phyloP scores from a whole-genome alignment of 1,284 basidiomycete genomes.

The Melampsora americana region DNA sequence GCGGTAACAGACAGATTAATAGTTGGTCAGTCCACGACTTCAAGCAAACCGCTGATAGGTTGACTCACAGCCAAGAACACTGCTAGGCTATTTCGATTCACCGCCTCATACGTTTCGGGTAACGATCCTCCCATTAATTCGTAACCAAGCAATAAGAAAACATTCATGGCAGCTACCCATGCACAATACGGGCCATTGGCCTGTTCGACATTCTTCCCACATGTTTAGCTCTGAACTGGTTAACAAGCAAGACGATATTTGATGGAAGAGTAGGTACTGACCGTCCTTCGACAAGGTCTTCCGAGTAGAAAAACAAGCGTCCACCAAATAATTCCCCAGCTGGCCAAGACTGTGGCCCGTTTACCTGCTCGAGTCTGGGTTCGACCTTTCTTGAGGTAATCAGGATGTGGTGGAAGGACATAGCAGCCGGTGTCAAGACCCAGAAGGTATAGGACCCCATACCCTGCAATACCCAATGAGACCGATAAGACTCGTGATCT shows the following conservation, averaged over 20 bases:
- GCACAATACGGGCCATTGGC: constrained; percentile 83
- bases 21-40: constrained; percentile 2
- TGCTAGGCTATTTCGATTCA: constrained; percentile 75
- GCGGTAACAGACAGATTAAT: background rate
- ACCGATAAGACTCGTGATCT: constrained; percentile 1
- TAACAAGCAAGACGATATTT: too few relatives aligned
- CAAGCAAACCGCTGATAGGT: constrained; percentile 1
- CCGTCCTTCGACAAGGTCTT: constrained; percentile 70
- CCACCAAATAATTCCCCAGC: constrained; percentile 79
- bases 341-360: constrained; percentile 70
- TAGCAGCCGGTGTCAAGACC: constrained; percentile 78
- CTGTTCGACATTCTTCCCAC: constrained; percentile 55
- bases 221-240: too few relatives aligned
- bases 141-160: constrained; percentile 77
- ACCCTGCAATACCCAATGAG: constrained; percentile 62
- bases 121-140: constrained; percentile 63
- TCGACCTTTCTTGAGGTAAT: constrained; percentile 58
- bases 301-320: constrained; percentile 58
- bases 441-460: constrained; percentile 81
- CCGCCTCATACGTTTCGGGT: constrained; percentile 69
- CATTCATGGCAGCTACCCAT: constrained; percentile 87
- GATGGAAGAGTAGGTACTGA: constrained; percentile 54
- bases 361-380: constrained; percentile 57
- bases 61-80: constrained; percentile 74
- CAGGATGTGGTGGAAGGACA: constrained; percentile 72